phyloP scores from a whole-genome alignment of 2,329 filamentous ascomycete genomes.

The Penicillium expansum region DNA sequence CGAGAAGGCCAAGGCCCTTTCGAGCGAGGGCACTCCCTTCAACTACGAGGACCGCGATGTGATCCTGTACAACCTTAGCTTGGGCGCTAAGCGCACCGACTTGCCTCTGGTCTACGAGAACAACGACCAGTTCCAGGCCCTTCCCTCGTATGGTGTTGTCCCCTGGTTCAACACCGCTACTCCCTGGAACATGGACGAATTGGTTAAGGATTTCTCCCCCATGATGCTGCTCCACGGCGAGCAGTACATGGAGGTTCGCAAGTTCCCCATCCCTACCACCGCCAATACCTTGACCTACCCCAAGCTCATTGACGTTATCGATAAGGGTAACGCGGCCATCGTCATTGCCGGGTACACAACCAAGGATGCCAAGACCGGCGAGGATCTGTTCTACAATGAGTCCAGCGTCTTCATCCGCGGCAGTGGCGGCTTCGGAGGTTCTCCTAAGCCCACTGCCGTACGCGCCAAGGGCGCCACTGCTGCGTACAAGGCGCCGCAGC shows the following conservation, averaged over 20 bases:
- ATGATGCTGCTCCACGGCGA: slow-evolving; percentile 99
- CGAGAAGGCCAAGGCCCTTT: slow-evolving; percentile 67
- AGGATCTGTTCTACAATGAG: slow-evolving; percentile 97
- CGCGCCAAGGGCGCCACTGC: slow-evolving; percentile 80
- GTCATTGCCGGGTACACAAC: slow-evolving; percentile 78
- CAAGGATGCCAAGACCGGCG: slow-evolving; percentile 77
- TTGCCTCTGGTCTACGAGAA: slow-evolving; percentile 88
- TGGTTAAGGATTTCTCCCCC: slow-evolving; percentile 93
- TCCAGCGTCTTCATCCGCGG: slow-evolving; percentile 89
- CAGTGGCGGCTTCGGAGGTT: slow-evolving; percentile 83
- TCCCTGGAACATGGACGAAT: slow-evolving; percentile 74
- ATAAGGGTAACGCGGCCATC: slow-evolving; percentile 89
- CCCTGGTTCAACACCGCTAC: slow-evolving; percentile 83
- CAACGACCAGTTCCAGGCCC: slow-evolving; percentile 83
- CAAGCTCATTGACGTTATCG: slow-evolving; percentile 86
- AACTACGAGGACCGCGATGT: slow-evolving; percentile 81
- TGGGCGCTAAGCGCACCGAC: slow-evolving; percentile 88
- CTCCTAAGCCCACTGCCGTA: slow-evolving; percentile 62
- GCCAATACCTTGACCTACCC: slow-evolving; percentile 72
- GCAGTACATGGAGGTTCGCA: slow-evolving; percentile 92
- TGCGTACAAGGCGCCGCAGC: slow-evolving; percentile 72
- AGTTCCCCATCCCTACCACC: slow-evolving; percentile 85
- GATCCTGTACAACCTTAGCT: slow-evolving; percentile 91
- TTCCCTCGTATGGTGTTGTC: slow-evolving; percentile 94
- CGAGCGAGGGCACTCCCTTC: slow-evolving; percentile 72